Percentiles rank a stretch among this genome's conserved stretches.
phyloP scores from a whole-genome alignment of 2,329 filamentous ascomycete genomes.

The Aphanoascus verrucosus region DNA sequence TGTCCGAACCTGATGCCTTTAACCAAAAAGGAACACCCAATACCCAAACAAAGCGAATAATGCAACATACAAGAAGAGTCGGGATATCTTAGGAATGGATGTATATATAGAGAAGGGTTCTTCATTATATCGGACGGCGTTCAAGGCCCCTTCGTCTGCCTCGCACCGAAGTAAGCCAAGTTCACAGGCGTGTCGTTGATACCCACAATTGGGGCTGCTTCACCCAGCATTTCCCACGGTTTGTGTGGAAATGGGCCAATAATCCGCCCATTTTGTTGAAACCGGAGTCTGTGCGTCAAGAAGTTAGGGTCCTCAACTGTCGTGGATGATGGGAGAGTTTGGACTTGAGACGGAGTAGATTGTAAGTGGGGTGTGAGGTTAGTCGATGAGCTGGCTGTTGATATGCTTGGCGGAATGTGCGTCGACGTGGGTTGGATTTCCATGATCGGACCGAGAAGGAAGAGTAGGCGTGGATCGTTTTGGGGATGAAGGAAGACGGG shows the following conservation, averaged over 20 bases:
- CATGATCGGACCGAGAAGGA: conserved; percentile 32
- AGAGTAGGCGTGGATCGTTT: conserved; percentile 32
- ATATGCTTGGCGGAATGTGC: conserved; percentile 21
- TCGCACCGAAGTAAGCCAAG: conserved; percentile 34
- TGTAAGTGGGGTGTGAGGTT: conserved; percentile 15
- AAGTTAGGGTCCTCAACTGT: conserved; percentile 21
- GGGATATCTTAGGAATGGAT: too few species aligned
- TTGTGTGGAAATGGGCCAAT: conserved; percentile 29
- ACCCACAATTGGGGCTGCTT: conserved; percentile 35
- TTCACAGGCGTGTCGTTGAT: conserved; percentile 38
- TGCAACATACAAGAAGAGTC: too few species aligned
- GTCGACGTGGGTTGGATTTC: conserved; percentile 19
- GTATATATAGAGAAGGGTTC: too few species aligned
- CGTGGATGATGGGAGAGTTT: conserved; percentile 15
- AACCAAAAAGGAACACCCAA: too few species aligned
- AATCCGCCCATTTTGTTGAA: conserved; percentile 29
- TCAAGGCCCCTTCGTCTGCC: conserved; percentile 17
- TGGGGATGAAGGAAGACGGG: conserved; percentile 30
- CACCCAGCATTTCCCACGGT: conserved; percentile 38
- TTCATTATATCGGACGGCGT: not conserved
- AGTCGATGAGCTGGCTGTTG: conserved; percentile 13
- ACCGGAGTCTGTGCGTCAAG: conserved; percentile 25
- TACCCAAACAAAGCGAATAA: too few species aligned
- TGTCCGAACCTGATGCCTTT: too few species aligned
- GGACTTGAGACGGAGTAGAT: conserved; percentile 14